These are phyloP conservation scores for Sphaceloma murrayae DNA, from an alignment of 2,329 filamentous ascomycete genomes.

Conservation along the genomic window DNA sequence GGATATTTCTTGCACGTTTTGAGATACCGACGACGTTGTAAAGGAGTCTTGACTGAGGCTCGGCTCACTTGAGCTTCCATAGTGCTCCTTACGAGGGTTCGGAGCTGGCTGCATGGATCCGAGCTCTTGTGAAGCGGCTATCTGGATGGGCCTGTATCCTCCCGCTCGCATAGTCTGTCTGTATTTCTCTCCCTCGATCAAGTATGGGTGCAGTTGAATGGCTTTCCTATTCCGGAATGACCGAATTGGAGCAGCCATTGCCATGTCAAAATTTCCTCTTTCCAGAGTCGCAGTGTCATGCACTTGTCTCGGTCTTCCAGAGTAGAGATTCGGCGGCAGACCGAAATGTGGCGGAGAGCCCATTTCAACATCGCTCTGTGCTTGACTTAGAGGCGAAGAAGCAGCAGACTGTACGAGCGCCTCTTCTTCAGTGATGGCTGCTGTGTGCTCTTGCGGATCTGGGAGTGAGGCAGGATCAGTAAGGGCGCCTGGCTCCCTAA, in stretches of 20 bases:
- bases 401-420: neutral
- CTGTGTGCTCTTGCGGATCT: slow-evolving; percentile 1
- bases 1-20: neutral
- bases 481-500: too few species aligned
- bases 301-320: too few species aligned
- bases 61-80: slow-evolving; percentile 1
- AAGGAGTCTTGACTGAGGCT: slow-evolving; percentile 12
- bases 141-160: slow-evolving; percentile 36
- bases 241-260: slow-evolving; percentile 21
- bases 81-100: neutral
- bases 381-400: slow-evolving; percentile 25
- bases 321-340: neutral
- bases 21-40: neutral
- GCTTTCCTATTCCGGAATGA: slow-evolving; percentile 38
- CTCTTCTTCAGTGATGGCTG: neutral
- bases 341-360: neutral
- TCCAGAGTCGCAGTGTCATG: slow-evolving; percentile 7
- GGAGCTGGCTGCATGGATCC: slow-evolving; percentile 16
- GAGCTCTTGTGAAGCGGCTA: slow-evolving; percentile 21
- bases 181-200: slow-evolving; percentile 37
- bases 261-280: slow-evolving; percentile 3
- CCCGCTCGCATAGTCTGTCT: slow-evolving; percentile 34
- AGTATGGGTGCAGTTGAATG: slow-evolving; percentile 42
- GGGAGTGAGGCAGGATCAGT: neutral
- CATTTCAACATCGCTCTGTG: slow-evolving; percentile 17